Evolutionary conservation across 805 yeast species (phyloP), one percentile per base, ranked within the genome.

Genomic region (Zygoascus ofunaensis): DNA sequence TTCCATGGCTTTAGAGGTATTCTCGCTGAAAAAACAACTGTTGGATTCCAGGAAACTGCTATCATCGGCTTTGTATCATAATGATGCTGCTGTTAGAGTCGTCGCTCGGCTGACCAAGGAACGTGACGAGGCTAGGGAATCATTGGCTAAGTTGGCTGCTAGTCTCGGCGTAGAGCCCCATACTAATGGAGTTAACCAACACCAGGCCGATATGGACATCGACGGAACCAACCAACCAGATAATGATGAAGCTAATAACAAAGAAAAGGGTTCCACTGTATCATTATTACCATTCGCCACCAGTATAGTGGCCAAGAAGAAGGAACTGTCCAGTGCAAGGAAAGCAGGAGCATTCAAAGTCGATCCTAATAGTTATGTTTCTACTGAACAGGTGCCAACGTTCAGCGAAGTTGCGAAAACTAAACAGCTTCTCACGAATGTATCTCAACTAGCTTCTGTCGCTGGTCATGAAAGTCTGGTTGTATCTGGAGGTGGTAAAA

Each of bases 51-150:
- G 82, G 47, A 77, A 82, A 52, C 90, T 87, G 55, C 66, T 89
- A 40, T 80, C 92, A 24, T 66, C 82, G 2, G 80, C 95, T 0
- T 64, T 87, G 34, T 89, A 87, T 55, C 82, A 80, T 56, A 84
- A 84, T 50, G 97, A 89, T 59, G 96, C 97, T 0, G 94, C 96
- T 2, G 79, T 83, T 2, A 68, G 89, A 45, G 95, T 89, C 1
- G 94, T 90, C 1, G 79, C 94, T 0, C 71, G 72, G 28, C 77
- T 86, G 1, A 66, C 81, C n/a, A 70, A 71, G 44, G 95, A 89
- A 54, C 66, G 87, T 34, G 94, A 86, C 49, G 84, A 79, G 38
- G 82, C 89, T 2, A 71, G 72, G 48, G 58, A 57, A n/a, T 87
- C 87, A 2, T 65, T 87, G 44, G 74, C 76, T 41, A 70, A 74